These are phyloP conservation scores for Zygosaccharomyces bailii DNA, from an alignment of 805 yeast species.

Conservation along the genomic window DNA sequence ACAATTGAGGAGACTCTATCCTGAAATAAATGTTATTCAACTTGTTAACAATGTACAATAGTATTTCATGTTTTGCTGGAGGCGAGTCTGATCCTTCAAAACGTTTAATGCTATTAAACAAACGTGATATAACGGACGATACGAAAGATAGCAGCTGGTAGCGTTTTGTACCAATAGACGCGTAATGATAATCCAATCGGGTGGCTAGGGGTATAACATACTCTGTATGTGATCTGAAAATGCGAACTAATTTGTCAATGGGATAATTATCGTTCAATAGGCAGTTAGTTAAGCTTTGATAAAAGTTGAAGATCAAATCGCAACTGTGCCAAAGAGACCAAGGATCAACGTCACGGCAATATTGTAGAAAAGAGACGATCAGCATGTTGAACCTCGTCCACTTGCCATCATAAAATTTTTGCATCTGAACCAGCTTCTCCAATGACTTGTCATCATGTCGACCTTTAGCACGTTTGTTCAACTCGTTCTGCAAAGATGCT, in stretches of 20 bases:
- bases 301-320: conserved; percentile 44
- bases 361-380: conserved; percentile 44
- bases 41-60: conserved; percentile 50
- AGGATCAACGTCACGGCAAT: conserved; percentile 52
- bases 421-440: conserved; percentile 21
- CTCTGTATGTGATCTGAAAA: conserved; percentile 34
- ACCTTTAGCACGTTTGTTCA: conserved; percentile 8
- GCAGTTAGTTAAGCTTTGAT: conserved; percentile 44
- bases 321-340: conserved; percentile 47
- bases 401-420: conserved; percentile 17
- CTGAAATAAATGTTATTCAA: conserved; percentile 56
- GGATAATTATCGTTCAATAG: conserved; percentile 42
- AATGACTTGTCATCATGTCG: conserved; percentile 14
- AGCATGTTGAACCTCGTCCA: conserved; percentile 47
- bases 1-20: conserved; percentile 37
- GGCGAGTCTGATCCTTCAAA: conserved; percentile 1
- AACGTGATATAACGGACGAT: conserved; percentile 52
- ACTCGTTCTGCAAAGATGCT: conserved; percentile 37
- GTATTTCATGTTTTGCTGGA: conserved; percentile 44
- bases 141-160: conserved; percentile 43
- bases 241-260: conserved; percentile 27
- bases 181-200: conserved; percentile 24
- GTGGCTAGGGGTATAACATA: conserved; percentile 34
- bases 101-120: conserved; percentile 60
- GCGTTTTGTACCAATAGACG: conserved; percentile 24